These are phyloP conservation scores for Alternaria atra DNA, from an alignment of 2,329 filamentous ascomycete genomes.

Conservation along the genomic window DNA sequence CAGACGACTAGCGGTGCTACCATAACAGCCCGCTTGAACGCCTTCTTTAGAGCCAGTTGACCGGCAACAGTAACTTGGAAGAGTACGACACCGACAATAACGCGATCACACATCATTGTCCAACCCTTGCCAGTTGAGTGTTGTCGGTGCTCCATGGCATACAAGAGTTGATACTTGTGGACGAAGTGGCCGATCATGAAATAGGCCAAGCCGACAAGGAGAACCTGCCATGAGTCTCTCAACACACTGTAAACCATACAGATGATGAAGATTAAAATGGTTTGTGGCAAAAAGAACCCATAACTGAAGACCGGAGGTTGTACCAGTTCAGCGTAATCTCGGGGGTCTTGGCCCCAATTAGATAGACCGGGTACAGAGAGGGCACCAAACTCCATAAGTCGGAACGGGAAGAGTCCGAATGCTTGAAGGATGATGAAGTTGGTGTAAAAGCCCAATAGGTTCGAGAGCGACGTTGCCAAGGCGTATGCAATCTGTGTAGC, in stretches of 20 bases:
- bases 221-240: constrained; percentile 78
- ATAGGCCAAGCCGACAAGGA: constrained; percentile 83
- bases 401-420: constrained; percentile 91
- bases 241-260: constrained; percentile 95
- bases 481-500: constrained; percentile 78
- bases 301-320: constrained; percentile 91
- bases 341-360: constrained; percentile 81
- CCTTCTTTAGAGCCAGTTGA: constrained; percentile 77
- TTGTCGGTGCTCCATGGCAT: constrained; percentile 97
- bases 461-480: constrained; percentile 78
- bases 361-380: constrained; percentile 83
- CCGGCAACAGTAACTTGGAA: constrained; percentile 94
- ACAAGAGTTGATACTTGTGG: constrained; percentile 97
- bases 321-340: constrained; percentile 84
- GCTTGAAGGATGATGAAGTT: constrained; percentile 95
- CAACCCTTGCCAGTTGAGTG: constrained; percentile 93
- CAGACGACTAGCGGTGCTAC: constrained; percentile 79
- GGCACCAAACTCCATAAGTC: constrained; percentile 87
- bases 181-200: constrained; percentile 85
- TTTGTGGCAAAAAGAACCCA: constrained; percentile 93
- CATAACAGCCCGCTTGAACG: constrained; percentile 75
- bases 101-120: constrained; percentile 94
- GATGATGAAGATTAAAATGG: constrained; percentile 91
- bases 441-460: constrained; percentile 83
- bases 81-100: constrained; percentile 84